These are phyloP conservation scores for Tolypocladium endophyticum DNA, from an alignment of 2,329 filamentous ascomycete species.

Conservation along the genomic window DNA sequence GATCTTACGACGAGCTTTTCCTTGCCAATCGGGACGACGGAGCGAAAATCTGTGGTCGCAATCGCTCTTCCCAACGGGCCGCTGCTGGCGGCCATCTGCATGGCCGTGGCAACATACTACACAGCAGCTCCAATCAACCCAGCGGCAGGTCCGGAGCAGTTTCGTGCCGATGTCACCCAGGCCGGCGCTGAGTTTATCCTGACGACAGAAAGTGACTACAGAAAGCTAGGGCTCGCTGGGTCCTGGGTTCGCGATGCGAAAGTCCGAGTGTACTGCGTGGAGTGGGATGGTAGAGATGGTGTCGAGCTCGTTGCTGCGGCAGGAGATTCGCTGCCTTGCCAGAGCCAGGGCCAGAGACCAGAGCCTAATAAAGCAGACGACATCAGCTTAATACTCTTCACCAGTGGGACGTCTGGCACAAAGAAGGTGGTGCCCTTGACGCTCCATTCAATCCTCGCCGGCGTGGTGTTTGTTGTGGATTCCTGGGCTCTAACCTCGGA, in stretches of 20 bases:
- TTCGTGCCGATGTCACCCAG: slow-evolving; percentile 37
- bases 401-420: slow-evolving; percentile 46
- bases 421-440: slow-evolving; percentile 47
- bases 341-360: slow-evolving; percentile 8
- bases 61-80: slow-evolving; percentile 44
- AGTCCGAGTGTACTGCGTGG: slow-evolving; percentile 28
- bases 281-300: slow-evolving; percentile 24
- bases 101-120: slow-evolving; percentile 39
- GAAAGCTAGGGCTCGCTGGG: slow-evolving; percentile 24
- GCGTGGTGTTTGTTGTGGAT: slow-evolving; percentile 40
- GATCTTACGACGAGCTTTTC: slow-evolving; percentile 21
- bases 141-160: slow-evolving; percentile 36
- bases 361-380: slow-evolving; percentile 35
- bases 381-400: slow-evolving; percentile 42
- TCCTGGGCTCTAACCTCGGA: slow-evolving; percentile 37
- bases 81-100: slow-evolving; percentile 36
- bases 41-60: slow-evolving; percentile 32
- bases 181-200: slow-evolving; percentile 35
- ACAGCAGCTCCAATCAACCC: slow-evolving; percentile 41
- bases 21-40: slow-evolving; percentile 11
- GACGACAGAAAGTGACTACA: slow-evolving; percentile 27
- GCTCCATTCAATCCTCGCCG: slow-evolving; percentile 36
- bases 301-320: slow-evolving; percentile 17
- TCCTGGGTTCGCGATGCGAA: slow-evolving; percentile 17
- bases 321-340: slow-evolving; percentile 5